Evolutionary conservation across 257 asterid genomes (phyloP).

Genomic region (Forsythia suspensa): DNA sequence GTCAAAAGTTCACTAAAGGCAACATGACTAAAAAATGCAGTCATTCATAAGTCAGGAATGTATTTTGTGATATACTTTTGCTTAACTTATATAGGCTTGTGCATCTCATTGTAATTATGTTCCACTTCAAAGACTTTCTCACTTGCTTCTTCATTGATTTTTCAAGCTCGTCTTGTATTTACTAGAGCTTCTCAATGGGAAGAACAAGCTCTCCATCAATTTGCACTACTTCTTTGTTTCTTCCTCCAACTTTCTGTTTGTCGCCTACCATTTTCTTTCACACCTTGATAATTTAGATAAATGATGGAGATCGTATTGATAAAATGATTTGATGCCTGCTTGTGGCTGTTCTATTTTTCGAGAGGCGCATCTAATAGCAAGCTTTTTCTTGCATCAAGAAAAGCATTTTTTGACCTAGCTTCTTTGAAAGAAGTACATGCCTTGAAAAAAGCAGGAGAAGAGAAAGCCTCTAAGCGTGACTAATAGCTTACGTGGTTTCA

Average conservation of each 20-base stretch:
- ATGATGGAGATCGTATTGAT: constrained; percentile 80
- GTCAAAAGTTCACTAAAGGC: constrained; percentile 82
- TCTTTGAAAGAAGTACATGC: too few species aligned
- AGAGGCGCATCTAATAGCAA: too few species aligned
- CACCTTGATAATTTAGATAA: constrained; percentile 8
- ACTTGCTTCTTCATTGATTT: constrained; percentile 92
- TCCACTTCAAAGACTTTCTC: constrained; percentile 89
- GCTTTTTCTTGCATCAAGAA: too few species aligned
- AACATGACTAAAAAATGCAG: constrained; percentile 91
- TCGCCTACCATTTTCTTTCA: constrained; percentile 61
- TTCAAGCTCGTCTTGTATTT: constrained; percentile 87
- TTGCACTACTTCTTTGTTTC: constrained; percentile 45
- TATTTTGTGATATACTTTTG: constrained; percentile 67
- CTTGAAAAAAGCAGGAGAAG: too few species aligned
- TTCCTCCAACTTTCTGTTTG: constrained; percentile 66
- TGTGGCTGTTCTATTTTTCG: constrained; percentile 75
- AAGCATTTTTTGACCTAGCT: too few species aligned
- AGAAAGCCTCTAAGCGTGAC: too few species aligned
- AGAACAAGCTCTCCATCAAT: constrained; percentile 58
- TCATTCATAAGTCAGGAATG: constrained; percentile 94
- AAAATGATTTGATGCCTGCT: constrained; percentile 75
- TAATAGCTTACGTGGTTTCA: too few species aligned
- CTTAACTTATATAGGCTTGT: constrained; percentile 83
- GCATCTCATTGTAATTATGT: constrained; percentile 78
- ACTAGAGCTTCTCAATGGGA: constrained; percentile 78